Evolutionary conservation across 208 protist species (phyloP), one percentile per base, ranked within the genome.

Genomic region (Wallacemonas collosoma): DNA sequence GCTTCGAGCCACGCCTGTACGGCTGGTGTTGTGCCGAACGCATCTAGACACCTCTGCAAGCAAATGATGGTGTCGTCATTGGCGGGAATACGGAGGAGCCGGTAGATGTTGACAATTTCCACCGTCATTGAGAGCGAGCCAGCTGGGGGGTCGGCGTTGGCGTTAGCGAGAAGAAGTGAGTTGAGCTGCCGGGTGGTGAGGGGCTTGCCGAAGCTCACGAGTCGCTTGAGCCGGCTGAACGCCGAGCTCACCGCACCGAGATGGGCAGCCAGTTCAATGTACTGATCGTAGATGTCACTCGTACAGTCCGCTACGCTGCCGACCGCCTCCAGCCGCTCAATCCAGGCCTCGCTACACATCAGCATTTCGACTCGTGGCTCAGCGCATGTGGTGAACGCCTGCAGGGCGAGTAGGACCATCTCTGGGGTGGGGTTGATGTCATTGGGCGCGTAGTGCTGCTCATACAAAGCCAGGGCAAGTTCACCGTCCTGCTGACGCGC

Each of bases 351-450:
- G 51, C 67, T 69, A 45, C 69, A 50, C 26, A 73, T 35, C 48
- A 91, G 69, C 93, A 97, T 97, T 40, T 71, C 80, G 66, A 85
- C 72, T 7, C 77, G 77, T 5, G 88, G 90, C 65, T 74, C 67
- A 41, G 69, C 73, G 68, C 80, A 89, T 38, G 75, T 75, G n/a
- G 83, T 81, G 56, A 86, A 97, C 2, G 90, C 81, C 80, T 95
- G 90, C 58, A 89, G 61, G 53, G 94, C 87, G 6, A 94, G 79
- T 69, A 95, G 77, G 39, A 75, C 71, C 85, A 95, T 89, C 78
- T 97, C 88, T 17, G 93, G 90, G 1, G 93, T 97, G 2, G 89
- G 89, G 76, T 94, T 94, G 50, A 93, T 80, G 57, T 89, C 82
- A 40, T 62, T 65, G 63, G 84, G 80, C n/a, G 76, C 40, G 68